Evolutionary conservation across 805 yeast species (phyloP).

Genomic region (Suhomyces sp.): DNA sequence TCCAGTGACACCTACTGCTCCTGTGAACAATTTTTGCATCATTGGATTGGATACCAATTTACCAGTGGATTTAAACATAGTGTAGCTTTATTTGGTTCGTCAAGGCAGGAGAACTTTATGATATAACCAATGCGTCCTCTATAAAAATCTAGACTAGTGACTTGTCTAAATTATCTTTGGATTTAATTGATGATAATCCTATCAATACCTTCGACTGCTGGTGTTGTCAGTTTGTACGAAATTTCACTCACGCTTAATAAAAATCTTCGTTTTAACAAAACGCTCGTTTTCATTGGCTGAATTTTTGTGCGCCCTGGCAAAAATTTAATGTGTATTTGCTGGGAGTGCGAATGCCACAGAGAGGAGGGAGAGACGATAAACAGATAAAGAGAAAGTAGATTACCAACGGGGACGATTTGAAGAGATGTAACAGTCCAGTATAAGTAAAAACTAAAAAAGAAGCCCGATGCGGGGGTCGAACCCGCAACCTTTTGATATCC

Average conservation of each 20-base stretch:
- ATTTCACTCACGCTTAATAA: conserved; percentile 2
- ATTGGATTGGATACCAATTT: conserved; percentile 12
- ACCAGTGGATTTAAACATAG: conserved; percentile 8
- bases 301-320: conserved; percentile 1
- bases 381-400: background rate
- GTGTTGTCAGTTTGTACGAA: conserved; percentile 1
- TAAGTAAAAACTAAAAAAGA: background rate
- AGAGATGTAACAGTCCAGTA: too few species aligned
- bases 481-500: background rate
- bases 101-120: background rate
- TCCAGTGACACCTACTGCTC: conserved; percentile 71
- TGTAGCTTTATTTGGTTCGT: background rate
- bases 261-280: conserved; percentile 3
- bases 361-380: background rate
- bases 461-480: conserved; percentile 1
- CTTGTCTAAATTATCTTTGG: conserved; percentile 1
- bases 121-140: background rate
- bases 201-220: background rate
- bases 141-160: background rate
- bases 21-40: conserved; percentile 52
- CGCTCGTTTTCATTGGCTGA: conserved; percentile 5
- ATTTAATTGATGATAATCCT: background rate
- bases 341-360: background rate
- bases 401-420: background rate
- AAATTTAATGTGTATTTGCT: background rate